Evolutionary conservation across 768 basidiomycete species (phyloP).

Genomic region (Leccinum sublutescens): DNA sequence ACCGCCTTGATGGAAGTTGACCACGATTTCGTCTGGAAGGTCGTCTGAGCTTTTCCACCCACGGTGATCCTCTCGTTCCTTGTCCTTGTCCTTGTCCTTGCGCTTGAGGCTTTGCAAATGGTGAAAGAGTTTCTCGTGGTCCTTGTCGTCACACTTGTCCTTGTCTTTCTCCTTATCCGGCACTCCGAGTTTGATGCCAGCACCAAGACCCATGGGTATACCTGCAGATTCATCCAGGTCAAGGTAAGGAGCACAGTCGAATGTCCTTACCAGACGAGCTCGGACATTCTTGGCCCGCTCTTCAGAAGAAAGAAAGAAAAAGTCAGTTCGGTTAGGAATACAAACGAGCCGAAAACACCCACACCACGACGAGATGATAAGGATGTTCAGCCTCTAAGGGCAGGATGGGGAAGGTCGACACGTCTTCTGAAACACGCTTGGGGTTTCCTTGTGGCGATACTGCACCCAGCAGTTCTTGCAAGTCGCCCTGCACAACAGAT

Average conservation of each 20-base stretch:
- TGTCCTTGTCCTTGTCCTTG: conserved; percentile 42
- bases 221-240: conserved; percentile 39
- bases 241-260: not conserved
- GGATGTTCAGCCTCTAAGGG: conserved; percentile 56
- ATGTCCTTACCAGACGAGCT: conserved; percentile 58
- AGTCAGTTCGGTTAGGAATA: conserved; percentile 6
- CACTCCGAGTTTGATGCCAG: conserved; percentile 69
- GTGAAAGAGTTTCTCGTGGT: conserved; percentile 31
- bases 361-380: conserved; percentile 81
- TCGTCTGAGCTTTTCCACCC: conserved; percentile 38
- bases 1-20: conserved; percentile 40
- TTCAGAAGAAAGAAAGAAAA: conserved; percentile 31
- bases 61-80: conserved; percentile 36
- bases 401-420: conserved; percentile 44
- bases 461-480: conserved; percentile 67
- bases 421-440: conserved; percentile 27
- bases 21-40: conserved; percentile 32
- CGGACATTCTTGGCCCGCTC: conserved; percentile 78
- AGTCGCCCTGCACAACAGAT: conserved; percentile 54
- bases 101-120: conserved; percentile 31
- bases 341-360: conserved; percentile 28
- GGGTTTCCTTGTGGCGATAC: conserved; percentile 43
- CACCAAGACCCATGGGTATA: conserved; percentile 75
- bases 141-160: conserved; percentile 31
- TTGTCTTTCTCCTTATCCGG: conserved; percentile 43